Conservation (phyloP, 2,329 filamentous ascomycete species). For the Coccinonectria pachysandricola region DNA sequence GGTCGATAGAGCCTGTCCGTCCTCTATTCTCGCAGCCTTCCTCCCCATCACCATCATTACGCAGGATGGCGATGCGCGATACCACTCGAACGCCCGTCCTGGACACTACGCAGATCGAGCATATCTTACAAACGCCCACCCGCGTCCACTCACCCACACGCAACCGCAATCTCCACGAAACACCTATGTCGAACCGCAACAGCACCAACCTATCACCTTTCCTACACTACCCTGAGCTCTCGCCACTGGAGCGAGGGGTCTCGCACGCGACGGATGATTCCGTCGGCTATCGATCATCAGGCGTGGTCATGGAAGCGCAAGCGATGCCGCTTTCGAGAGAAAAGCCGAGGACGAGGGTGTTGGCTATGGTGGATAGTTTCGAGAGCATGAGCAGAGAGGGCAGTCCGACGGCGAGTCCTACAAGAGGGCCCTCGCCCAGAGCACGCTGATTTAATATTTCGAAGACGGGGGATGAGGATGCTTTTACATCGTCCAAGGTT, state of each 20-base stretch:
- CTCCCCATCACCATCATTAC: neutral
- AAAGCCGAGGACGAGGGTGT: conserved; percentile 34
- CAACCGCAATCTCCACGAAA: conserved; percentile 5
- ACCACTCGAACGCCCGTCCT: too few species aligned
- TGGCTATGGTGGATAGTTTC: conserved; percentile 46
- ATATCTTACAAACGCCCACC: conserved; percentile 2
- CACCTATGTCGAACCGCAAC: conserved; percentile 3
- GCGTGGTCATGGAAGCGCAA: conserved; percentile 34
- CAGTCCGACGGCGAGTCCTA: too few species aligned
- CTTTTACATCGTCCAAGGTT: too few species aligned
- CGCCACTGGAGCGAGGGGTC: conserved; percentile 11
- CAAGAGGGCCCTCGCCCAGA: too few species aligned
- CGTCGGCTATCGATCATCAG: conserved; percentile 19
- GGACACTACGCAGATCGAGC: too few species aligned
- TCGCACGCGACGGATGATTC: conserved; percentile 22
- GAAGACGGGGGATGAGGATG: too few species aligned
- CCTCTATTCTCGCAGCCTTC: neutral
- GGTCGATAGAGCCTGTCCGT: conserved; percentile 3
- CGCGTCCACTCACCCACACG: conserved; percentile 5
- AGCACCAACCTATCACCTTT: conserved; percentile 10
- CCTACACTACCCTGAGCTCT: conserved; percentile 12
- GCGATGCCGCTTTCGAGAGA: conserved; percentile 30
- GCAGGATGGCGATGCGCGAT: neutral
- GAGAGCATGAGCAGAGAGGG: conserved; percentile 35
- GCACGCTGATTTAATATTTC: too few species aligned